These are phyloP conservation scores for Colletotrichum gloeosporioides DNA, from an alignment of 2,329 filamentous ascomycete genomes.

Conservation along the genomic window DNA sequence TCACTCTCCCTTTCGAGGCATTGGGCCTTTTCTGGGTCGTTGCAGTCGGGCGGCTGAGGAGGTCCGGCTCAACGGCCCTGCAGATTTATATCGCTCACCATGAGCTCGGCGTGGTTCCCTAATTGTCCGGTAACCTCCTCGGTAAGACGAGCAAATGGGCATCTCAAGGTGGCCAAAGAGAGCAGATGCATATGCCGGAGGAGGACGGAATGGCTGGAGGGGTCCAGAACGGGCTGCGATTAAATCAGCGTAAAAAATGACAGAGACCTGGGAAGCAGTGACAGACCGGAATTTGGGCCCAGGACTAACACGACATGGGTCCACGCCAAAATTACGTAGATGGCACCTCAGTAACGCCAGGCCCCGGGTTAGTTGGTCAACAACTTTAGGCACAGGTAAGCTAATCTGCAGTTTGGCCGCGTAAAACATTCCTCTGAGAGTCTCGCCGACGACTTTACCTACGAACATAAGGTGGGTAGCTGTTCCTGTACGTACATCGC, in stretches of 20 bases:
- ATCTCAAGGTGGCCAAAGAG: not conserved
- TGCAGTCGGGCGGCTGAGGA: not conserved
- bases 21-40: not conserved
- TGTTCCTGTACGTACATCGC: not conserved
- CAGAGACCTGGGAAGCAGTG: not conserved
- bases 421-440: not conserved
- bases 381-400: not conserved
- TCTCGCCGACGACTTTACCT: not conserved
- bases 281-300: not conserved
- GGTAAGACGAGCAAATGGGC: not conserved
- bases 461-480: not conserved
- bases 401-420: not conserved
- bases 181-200: not conserved
- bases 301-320: slow-evolving; percentile 1
- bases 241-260: not conserved
- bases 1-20: not conserved
- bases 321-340: slow-evolving; percentile 9
- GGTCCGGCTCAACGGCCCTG: slow-evolving; percentile 13
- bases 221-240: not conserved
- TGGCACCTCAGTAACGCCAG: not conserved
- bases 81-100: slow-evolving; percentile 13
- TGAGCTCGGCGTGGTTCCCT: not conserved
- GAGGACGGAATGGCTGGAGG: not conserved
- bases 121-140: not conserved
- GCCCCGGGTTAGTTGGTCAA: not conserved